These are phyloP conservation scores for Globisporangium solare DNA, from an alignment of 352 stramenopile species.

Conservation along the genomic window DNA sequence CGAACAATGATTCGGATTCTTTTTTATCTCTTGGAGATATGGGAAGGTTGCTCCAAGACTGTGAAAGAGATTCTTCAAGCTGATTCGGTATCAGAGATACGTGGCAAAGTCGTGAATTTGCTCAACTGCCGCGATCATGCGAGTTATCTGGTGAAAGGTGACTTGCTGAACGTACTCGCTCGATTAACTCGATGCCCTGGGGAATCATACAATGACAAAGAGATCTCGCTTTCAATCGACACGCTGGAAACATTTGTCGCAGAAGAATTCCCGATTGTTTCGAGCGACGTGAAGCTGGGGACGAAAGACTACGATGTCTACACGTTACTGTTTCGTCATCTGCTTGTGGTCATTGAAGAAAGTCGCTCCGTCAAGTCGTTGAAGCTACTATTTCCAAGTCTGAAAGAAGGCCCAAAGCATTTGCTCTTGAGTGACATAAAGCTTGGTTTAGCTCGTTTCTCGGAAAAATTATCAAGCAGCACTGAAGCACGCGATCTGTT, in stretches of 20 bases:
- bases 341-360: slow-evolving; percentile 53
- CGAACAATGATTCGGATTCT: slow-evolving; percentile 44
- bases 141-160: slow-evolving; percentile 59
- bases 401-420: slow-evolving; percentile 60
- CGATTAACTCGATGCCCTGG: slow-evolving; percentile 21
- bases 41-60: slow-evolving; percentile 25
- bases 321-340: slow-evolving; percentile 38
- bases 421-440: slow-evolving; percentile 53
- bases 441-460: slow-evolving; percentile 37
- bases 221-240: slow-evolving; percentile 20
- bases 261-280: slow-evolving; percentile 73
- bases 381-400: slow-evolving; percentile 44
- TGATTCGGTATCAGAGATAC: slow-evolving; percentile 37
- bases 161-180: slow-evolving; percentile 42
- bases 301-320: slow-evolving; percentile 72
- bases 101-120: slow-evolving; percentile 24
- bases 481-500: slow-evolving; percentile 17
- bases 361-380: slow-evolving; percentile 43
- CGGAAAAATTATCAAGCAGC: slow-evolving; percentile 15
- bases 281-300: slow-evolving; percentile 51
- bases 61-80: slow-evolving; percentile 23
- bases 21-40: slow-evolving; percentile 37
- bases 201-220: slow-evolving; percentile 6
- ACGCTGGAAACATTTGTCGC: slow-evolving; percentile 49
- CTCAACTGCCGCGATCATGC: slow-evolving; percentile 28